A percentile compares a stretch with the other conserved stretches of the same genome.
phyloP scores from a whole-genome alignment of 2,329 filamentous ascomycete species.

The Diaporthe batatas region DNA sequence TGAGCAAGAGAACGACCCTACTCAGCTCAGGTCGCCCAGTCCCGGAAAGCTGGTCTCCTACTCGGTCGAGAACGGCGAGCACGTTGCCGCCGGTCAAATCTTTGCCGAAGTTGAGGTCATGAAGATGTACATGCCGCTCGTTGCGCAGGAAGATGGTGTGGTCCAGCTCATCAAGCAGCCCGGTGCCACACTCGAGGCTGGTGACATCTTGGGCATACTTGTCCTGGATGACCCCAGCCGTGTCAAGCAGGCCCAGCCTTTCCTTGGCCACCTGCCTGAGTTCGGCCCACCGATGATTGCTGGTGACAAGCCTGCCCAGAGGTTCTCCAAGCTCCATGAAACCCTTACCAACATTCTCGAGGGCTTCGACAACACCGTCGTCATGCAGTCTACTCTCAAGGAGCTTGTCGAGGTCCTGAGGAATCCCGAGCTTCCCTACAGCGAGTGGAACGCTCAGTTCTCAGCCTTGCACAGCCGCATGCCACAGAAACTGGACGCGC shows the following conservation, averaged over 20 bases:
- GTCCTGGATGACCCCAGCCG: conserved; percentile 94
- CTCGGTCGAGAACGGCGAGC: conserved; percentile 93
- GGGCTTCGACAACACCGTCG: conserved; percentile 97
- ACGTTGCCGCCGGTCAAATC: conserved; percentile 90
- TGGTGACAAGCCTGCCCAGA: conserved; percentile 91
- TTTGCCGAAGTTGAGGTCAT: conserved; percentile 99
- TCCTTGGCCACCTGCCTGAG: conserved; percentile 89
- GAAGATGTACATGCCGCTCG: conserved; percentile 99
- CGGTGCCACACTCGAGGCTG: conserved; percentile 95
- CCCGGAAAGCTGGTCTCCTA: conserved; percentile 99
- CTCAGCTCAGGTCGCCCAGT: conserved; percentile 92
- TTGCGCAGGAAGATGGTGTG: conserved; percentile 94
- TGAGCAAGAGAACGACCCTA: conserved; percentile 99
- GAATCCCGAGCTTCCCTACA: conserved; percentile 90
- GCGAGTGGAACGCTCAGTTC: conserved; percentile 96
- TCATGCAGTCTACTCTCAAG: conserved; percentile 89
- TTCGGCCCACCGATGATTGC: conserved; percentile 88
- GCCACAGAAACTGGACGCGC: conserved; percentile 90
- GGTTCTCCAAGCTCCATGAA: conserved; percentile 81
- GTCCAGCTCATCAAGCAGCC: conserved; percentile 99
- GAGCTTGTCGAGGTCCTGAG: conserved; percentile 92
- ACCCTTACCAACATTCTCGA: conserved; percentile 89
- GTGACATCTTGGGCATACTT: conserved; percentile 98
- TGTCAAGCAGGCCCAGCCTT: conserved; percentile 96
- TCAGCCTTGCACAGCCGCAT: conserved; percentile 97